Conservation (phyloP, 164 flowering plant genomes). For the Vitis riparia region DNA sequence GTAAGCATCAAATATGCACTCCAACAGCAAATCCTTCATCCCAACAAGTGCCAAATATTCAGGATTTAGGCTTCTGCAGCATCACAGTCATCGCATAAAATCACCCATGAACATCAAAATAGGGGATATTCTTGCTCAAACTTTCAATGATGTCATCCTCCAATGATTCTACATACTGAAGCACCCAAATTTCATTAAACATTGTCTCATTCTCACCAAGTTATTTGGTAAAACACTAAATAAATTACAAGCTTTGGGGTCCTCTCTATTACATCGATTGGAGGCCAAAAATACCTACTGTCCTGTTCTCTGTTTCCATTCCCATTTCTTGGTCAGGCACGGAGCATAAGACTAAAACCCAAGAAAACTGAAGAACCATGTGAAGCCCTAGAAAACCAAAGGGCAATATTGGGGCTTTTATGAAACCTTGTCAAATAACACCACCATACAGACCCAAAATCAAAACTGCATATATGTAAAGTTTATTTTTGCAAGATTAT, state of each 20-base stretch:
- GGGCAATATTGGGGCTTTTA: not conserved
- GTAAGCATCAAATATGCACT: no score
- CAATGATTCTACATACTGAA: not conserved
- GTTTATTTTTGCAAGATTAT: not conserved
- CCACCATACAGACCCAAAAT: constrained; percentile 4
- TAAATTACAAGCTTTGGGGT: constrained; percentile 3
- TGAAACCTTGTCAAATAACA: not conserved
- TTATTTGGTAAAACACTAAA: not conserved
- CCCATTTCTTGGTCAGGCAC: not conserved
- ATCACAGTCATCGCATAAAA: no score
- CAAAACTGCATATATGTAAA: not conserved
- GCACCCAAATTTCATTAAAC: not conserved
- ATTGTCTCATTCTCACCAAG: not conserved
- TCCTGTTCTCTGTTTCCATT: not conserved
- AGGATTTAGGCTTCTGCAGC: no score
- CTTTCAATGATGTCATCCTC: no score
- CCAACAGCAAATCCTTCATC: no score
- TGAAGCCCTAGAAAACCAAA: not conserved
- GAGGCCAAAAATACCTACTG: not conserved
- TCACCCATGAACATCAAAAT: no score
- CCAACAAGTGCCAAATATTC: no score
- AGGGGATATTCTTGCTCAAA: no score
- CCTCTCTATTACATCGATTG: not conserved
- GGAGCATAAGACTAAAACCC: not conserved
- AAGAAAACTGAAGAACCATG: not conserved